Evolutionary conservation across 1,284 basidiomycete species (phyloP), one percentile per base, ranked within the genome.

Genomic region (Tausonia pullulans): DNA sequence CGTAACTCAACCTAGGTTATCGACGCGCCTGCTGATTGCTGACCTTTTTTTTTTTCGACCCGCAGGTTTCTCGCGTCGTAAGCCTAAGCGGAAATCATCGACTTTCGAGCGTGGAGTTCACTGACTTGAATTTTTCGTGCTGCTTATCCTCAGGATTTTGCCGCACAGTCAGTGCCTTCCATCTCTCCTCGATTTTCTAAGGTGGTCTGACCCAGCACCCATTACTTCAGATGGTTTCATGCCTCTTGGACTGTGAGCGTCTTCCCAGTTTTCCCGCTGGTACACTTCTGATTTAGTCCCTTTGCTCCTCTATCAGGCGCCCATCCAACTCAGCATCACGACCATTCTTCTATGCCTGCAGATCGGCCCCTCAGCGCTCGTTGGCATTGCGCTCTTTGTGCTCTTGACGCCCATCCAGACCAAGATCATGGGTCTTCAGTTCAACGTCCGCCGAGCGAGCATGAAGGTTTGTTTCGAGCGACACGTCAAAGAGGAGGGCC

Each of bases 361-460:
- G 83, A 81, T 91, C 56, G 87, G 87, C 0, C 84, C 85, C 0
- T 85, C 85, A 0, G 87, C 87, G 0, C 78, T 91, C 5, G 85
- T 86, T 3, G 88, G 88, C 0, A 88, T 91, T 72, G 82, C 83
- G 0, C 77, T 90, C 3, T 86, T 90, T 73, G 71, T 87, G 40
- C 62, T 86, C 57, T 78, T 87, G 48, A 82, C 83, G 5, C 88
- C 88, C 0, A 72, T 89, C 3, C 87, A 90, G 74, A 80, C 84
- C 61, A 79, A 81, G 46, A 80, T 85, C 11, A 90, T 90, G 86
- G 81, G 82, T 54, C 76, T 79, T 62, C 83, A 87, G 73, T 85
- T 87, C 72, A 74, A 72, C 39, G 77, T 84, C 60, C 81, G 88
- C 10, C 80, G 82, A 68, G 77, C 75, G 53, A 83, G 83, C 0